Evolutionary conservation across 2,329 filamentous ascomycete genomes (phyloP), one percentile per base, ranked within the genome.

Genomic region (Pseudogymnoascus sp.): DNA sequence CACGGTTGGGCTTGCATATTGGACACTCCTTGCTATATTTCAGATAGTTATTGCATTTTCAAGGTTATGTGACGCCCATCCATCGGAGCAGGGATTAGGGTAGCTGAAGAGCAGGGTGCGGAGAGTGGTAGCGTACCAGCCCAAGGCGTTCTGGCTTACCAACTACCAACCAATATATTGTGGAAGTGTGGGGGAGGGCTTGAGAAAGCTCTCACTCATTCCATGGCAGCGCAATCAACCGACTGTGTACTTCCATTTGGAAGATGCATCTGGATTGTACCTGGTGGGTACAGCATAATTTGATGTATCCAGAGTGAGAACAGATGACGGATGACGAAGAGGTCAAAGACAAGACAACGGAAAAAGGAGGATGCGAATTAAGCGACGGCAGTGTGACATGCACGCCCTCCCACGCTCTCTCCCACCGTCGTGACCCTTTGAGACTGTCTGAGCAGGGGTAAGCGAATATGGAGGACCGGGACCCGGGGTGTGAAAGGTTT

Each of bases 71-170:
- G 49, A 22, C 16, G 49, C 28, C 49, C 28, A 14, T 35, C 49
- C n/a, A 12, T 35, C 49, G 49, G 49, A 33, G 28, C 49, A 55
- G 28, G 49, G 49, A 55, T 55, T 55, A 55, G 49, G 49, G 49
- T 55, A 55, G 49, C 49, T 55, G 49, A 55, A 55, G 49, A 55
- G 49, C 49, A 55, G 49, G 49, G 49, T 55, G 28, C 49, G 49
- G 49, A 55, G 28, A 55, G 49, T 55, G 28, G 49, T 55, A 55
- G n/a, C 49, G 49, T 55, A 55, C 49, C 49, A 55, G 49, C 49
- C 49, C 49, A 55, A 55, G 28, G 49, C 49, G 49, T 55, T 55
- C 49, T 55, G 49, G 49, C 49, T 55, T 33, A 12, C 28, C 49
- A n/a, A n/a, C 28, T 33, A 55, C 28, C 28, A 33, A 55, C 49